A percentile compares a stretch with the other conserved stretches of the same genome.
Conservation (phyloP, 2,329 filamentous ascomycete species). For the Beauveria bassiana region DNA sequence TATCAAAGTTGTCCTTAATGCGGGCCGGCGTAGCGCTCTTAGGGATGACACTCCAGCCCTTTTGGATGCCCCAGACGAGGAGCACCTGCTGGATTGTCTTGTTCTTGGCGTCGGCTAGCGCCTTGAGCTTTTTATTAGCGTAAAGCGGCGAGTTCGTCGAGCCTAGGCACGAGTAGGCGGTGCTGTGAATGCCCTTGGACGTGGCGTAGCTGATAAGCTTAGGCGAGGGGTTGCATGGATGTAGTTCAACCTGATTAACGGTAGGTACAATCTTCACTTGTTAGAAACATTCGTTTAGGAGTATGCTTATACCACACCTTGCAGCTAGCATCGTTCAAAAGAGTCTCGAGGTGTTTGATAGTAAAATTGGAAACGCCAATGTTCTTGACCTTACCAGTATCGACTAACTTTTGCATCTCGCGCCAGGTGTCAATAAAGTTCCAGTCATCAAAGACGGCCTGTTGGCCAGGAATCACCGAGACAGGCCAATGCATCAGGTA, state of each 20-base stretch:
- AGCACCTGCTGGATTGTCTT: slow-evolving; percentile 69
- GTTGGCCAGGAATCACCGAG: slow-evolving; percentile 54
- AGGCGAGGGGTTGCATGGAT: slow-evolving; percentile 73
- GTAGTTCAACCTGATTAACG: slow-evolving; percentile 80
- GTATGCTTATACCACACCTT: slow-evolving; percentile 36
- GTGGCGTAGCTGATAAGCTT: slow-evolving; percentile 68
- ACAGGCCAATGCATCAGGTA: slow-evolving; percentile 71
- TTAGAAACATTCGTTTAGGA: neutral
- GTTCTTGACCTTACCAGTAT: slow-evolving; percentile 63
- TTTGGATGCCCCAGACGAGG: slow-evolving; percentile 71
- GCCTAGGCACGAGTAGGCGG: slow-evolving; percentile 67
- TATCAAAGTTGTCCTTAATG: slow-evolving; percentile 67
- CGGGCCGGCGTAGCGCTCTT: slow-evolving; percentile 70
- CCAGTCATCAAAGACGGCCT: slow-evolving; percentile 69
- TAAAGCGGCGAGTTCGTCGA: slow-evolving; percentile 62
- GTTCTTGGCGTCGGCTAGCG: slow-evolving; percentile 57
- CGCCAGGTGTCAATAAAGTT: slow-evolving; percentile 74
- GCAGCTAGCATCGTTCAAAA: slow-evolving; percentile 56
- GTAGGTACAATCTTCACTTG: slow-evolving; percentile 44
- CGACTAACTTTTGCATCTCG: slow-evolving; percentile 59
- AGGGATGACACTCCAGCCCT: slow-evolving; percentile 77
- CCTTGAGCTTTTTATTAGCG: slow-evolving; percentile 55
- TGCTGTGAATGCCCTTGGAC: slow-evolving; percentile 66
- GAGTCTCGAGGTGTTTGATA: slow-evolving; percentile 67
- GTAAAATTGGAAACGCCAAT: slow-evolving; percentile 78